Percentiles rank a stretch among this genome's conserved stretches.
These are phyloP conservation scores for Mycena galericulata DNA, from an alignment of 768 basidiomycete genomes.

Conservation along the genomic window DNA sequence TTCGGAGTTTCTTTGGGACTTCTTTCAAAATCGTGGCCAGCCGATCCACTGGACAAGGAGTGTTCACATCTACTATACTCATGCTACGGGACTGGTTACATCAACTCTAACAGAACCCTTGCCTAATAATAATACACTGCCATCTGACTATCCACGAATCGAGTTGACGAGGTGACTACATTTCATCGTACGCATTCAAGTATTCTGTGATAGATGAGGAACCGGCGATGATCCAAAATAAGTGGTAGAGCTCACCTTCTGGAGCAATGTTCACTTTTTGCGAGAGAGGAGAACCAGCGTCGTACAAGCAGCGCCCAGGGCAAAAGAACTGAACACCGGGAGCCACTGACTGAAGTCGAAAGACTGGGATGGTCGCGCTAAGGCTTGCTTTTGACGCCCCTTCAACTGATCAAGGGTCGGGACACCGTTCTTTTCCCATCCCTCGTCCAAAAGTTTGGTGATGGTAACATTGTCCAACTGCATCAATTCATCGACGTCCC, in stretches of 20 bases:
- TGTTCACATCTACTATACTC: slow-evolving; percentile 80
- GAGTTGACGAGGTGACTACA: neutral
- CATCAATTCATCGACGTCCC: slow-evolving; percentile 87
- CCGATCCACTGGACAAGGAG: slow-evolving; percentile 62
- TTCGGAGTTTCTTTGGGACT: slow-evolving; percentile 86
- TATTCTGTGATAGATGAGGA: neutral
- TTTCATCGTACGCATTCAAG: neutral
- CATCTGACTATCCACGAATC: slow-evolving; percentile 10
- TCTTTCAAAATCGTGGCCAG: slow-evolving; percentile 90
- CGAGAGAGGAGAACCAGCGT: slow-evolving; percentile 46
- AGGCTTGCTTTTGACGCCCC: slow-evolving; percentile 32
- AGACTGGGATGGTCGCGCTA: neutral
- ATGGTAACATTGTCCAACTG: slow-evolving; percentile 75
- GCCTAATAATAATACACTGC: slow-evolving; percentile 50
- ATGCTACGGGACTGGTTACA: slow-evolving; percentile 92
- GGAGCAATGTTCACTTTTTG: slow-evolving; percentile 40
- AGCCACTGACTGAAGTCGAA: slow-evolving; percentile 29
- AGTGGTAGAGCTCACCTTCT: neutral
- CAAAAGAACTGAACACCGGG: slow-evolving; percentile 53
- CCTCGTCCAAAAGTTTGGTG: slow-evolving; percentile 76
- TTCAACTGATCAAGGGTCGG: slow-evolving; percentile 58
- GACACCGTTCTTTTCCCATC: slow-evolving; percentile 81
- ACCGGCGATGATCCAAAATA: neutral
- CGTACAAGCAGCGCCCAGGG: slow-evolving; percentile 56
- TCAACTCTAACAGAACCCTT: slow-evolving; percentile 73